Evolutionary conservation across 2,329 filamentous ascomycete species (phyloP).

Genomic region (Allantophomopsis cytisporea): DNA sequence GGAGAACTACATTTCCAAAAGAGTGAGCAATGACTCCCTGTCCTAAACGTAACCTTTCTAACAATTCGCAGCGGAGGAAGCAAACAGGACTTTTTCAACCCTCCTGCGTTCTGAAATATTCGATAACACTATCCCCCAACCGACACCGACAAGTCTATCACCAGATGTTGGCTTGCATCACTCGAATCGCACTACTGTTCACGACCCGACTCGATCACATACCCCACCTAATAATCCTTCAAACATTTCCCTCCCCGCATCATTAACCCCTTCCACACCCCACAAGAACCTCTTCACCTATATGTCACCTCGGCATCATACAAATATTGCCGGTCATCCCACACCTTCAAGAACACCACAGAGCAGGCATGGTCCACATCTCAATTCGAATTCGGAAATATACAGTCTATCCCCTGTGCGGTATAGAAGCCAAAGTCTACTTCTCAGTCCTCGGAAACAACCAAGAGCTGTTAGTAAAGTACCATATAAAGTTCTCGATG

Average conservation of each 20-base stretch:
- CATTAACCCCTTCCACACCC: conserved; percentile 82
- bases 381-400: conserved; percentile 82
- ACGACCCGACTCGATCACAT: conserved; percentile 59
- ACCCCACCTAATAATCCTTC: conserved; percentile 63
- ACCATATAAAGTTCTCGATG: conserved; percentile 94
- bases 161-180: conserved; percentile 38
- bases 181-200: conserved; percentile 38
- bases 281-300: conserved; percentile 97
- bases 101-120: conserved; percentile 86
- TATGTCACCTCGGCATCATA: conserved; percentile 58
- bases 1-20: conserved; percentile 90
- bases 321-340: conserved; percentile 61
- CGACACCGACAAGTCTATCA: conserved; percentile 48
- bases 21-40: conserved; percentile 40
- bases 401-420: conserved; percentile 94
- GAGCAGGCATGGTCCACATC: conserved; percentile 73
- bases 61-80: conserved; percentile 62
- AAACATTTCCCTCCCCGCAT: conserved; percentile 51
- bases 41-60: conserved; percentile 10
- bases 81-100: conserved; percentile 82
- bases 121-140: conserved; percentile 76
- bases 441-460: conserved; percentile 79
- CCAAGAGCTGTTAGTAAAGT: conserved; percentile 89
- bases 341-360: conserved; percentile 85
- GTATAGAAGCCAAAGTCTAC: conserved; percentile 83